phyloP scores from a whole-genome alignment of 257 asterid genomes.

The Handroanthus guayacan region DNA sequence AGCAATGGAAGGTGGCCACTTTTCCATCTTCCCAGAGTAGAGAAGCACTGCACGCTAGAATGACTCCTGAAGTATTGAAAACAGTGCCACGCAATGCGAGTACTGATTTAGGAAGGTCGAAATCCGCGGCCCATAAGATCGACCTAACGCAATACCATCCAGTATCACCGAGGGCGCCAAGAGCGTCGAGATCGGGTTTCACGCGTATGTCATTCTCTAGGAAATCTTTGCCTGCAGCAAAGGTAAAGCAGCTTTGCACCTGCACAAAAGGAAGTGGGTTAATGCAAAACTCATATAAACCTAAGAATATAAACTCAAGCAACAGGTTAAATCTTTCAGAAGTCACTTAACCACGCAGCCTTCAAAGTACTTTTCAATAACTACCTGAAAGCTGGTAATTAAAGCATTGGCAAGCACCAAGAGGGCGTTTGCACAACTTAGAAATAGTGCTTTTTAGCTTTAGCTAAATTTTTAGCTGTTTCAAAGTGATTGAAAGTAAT shows the following conservation, averaged over 20 bases:
- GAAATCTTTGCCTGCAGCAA: constrained; percentile 39
- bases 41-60: constrained; percentile 70
- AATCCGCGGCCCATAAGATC: constrained; percentile 71
- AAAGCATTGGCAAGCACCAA: too few species aligned
- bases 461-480: too few species aligned
- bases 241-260: constrained; percentile 55
- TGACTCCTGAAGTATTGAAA: constrained; percentile 59
- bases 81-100: constrained; percentile 57
- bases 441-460: too few species aligned
- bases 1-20: constrained; percentile 72
- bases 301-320: too few species aligned
- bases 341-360: too few species aligned
- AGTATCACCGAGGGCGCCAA: constrained; percentile 73
- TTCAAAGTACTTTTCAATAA: too few species aligned
- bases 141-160: constrained; percentile 88
- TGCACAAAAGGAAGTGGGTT: constrained; percentile 27
- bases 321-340: too few species aligned
- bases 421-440: too few species aligned
- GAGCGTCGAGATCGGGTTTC: constrained; percentile 77
- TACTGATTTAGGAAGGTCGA: constrained; percentile 64
- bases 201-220: constrained; percentile 70
- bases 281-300: background rate
- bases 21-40: constrained; percentile 70
- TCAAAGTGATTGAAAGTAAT: too few species aligned
- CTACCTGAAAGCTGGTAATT: too few species aligned